phyloP scores from a whole-genome alignment of 176 grass and related monocot species.

The Puya raimondii region DNA sequence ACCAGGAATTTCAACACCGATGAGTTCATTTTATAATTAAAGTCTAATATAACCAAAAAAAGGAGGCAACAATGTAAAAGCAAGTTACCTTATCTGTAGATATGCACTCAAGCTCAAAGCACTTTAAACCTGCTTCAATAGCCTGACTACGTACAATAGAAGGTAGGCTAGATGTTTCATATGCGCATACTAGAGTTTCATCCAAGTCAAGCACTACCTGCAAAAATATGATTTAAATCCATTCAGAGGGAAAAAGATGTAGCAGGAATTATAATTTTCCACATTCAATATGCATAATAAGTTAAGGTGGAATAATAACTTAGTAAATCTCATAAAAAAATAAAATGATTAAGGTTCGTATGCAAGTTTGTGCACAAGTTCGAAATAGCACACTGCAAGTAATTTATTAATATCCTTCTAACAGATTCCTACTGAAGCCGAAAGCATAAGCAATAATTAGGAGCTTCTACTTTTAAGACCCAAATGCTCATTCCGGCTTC shows the following conservation, averaged over 20 bases:
- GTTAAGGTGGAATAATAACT: too few relatives aligned
- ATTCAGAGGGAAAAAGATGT: conserved; percentile 12
- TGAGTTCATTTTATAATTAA: neutral
- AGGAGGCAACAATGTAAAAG: neutral
- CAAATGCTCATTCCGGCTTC: too few relatives aligned
- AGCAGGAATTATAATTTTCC: neutral
- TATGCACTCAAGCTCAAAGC: conserved; percentile 90
- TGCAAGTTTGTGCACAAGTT: too few relatives aligned
- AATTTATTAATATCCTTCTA: too few relatives aligned
- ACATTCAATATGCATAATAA: neutral
- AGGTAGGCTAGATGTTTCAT: conserved; percentile 90
- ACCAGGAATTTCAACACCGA: conserved; percentile 14
- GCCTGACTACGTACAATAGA: conserved; percentile 68
- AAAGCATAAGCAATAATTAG: too few relatives aligned
- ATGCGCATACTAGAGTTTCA: conserved; percentile 97
- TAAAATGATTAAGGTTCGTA: neutral
- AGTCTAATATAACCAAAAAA: neutral
- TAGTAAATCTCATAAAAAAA: neutral
- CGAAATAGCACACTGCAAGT: too few relatives aligned
- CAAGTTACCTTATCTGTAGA: conserved; percentile 71
- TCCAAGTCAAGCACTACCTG: conserved; percentile 98
- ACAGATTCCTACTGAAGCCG: too few relatives aligned
- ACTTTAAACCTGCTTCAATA: conserved; percentile 84
- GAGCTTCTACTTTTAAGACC: too few relatives aligned
- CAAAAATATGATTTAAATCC: conserved; percentile 23